Evolutionary conservation across 345 rosid genomes (phyloP), one percentile per base, ranked within the genome.

Genomic region (Ricinus communis): DNA sequence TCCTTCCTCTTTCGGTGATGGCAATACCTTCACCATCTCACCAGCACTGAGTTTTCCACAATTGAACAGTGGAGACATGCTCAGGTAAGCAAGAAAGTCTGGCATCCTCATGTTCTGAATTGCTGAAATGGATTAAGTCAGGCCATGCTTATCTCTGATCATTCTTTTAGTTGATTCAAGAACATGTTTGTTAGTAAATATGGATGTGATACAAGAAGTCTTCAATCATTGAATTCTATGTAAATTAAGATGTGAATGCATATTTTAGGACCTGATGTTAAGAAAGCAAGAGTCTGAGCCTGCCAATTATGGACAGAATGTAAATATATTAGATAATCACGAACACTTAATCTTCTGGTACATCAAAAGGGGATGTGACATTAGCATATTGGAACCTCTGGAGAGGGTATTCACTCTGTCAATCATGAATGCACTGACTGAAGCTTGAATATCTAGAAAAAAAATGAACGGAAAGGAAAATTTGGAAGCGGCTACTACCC

Each of bases 41-140:
- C 91, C 88, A 7, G 77, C 85, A 5, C 73, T 88, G 77, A 85
- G 86, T 28, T 80, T 77, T 59, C 89, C 83, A 45, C 73, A 72
- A 57, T 73, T 86, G 74, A 64, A 54, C 22, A 4, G 62, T 15
- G 87, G 85, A 62, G 87, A 86, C 75, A 83, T 82, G 81, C 83
- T 85, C 43, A 81, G 86, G 85, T 87, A 74, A 79, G 58, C 40
- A 40, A 36, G 60, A 62, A 70, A 40, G 33, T 36, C 43, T 36
- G 55, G 41, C 22, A 70, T 5, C 30, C 21, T 40, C 62, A 16
- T 40, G 13, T 27, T 50, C 25, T 28, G 54, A 16, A 0, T 63
- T 64, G 19, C 62, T 51, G 28, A 22, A 14, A 22, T 72, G 22
- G 62, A 62, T 41, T 11, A 52, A 38, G n/a, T 53, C 36, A 41